Base-by-base conservation (phyloP, 163 green algal species). In the Dunaliella salina region DNA sequence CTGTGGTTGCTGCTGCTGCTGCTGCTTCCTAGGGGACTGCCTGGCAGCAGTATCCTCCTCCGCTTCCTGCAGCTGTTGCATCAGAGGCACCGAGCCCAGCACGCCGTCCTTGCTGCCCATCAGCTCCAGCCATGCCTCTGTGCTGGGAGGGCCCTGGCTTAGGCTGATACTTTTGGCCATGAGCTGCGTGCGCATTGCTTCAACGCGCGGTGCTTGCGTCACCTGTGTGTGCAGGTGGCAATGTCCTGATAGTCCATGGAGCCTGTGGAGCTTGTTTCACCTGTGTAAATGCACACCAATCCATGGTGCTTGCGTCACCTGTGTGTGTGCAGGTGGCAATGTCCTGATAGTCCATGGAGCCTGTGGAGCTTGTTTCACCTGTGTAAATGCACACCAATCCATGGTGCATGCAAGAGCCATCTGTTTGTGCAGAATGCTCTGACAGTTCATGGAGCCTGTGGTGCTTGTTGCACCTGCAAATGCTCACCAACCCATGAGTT, bases 41-140 rank as follows among this genome's bases (percentile, higher is more conserved):
- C 40, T 50, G 3, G 4, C 40, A 50, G 40, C 40, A 50, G 40
- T 8, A 50, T 3, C 40, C 40, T 50, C 40, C 40, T 8, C 40
- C 46, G 67, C 83, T 24, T 85, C 59, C 83, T 85, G 33, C 0
- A 79, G 50, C 80, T 83, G 59, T 0, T 63, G 34, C 29, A 81
- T 63, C 75, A 88, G 45, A 35, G 82, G 83, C 87, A 83, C 33
- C 13, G 13, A 15, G 32, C n/a, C 40, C 78, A 87, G 86, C 32
- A 85, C 84, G 22, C 83, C 85, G 15, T 86, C 80, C 45, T 90
- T 87, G 72, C 45, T 86, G 80, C 80, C 63, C 29, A 86, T 67
- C 85, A 83, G 85, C 83, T 87, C 82, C 63, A 83, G 82, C 87
- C 83, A 89, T 13, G 87, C 87, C 87, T 90, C 87, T 11, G 85